Base-by-base conservation (phyloP, 2,329 filamentous ascomycete genomes). In the Seiridium cupressi region DNA sequence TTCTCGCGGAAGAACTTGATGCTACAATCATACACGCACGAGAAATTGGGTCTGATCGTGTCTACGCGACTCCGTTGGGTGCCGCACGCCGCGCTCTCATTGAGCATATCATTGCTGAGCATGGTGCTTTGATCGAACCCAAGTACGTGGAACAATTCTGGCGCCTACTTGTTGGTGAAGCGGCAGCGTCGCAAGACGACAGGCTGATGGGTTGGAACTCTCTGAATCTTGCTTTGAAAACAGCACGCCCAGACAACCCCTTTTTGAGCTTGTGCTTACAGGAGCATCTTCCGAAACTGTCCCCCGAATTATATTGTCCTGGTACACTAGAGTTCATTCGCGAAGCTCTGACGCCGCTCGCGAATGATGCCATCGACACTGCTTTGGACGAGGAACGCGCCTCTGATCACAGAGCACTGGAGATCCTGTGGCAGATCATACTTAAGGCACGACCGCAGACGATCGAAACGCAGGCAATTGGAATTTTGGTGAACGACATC, bases 351-450 rank as follows among this genome's bases (percentile, higher is more conserved):
- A 61, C 81, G 36, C 76, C 77, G 4, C 75, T 81, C 44, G 74
- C 85, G 4, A 78, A 79, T 40, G 76, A 81, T 40, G 65, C 69
- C 5, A 69, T 71, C 32, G 77, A 77, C 31, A 77, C 82, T 54
- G 69, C 80, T 26, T 73, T 86, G 31, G 81, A 84, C 59, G 81
- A 84, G 51, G 77, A 81, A 6, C 76, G 79, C n/a, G 75, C 79
- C 9, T 70, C 85, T 35, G 77, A 82, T 64, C 82, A 79, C 62
- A 83, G 74, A 64, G 84, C 77, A 34, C 79, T 84, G 48, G 90
- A 95, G 66, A 84, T 93, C 60, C 78, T 97, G n/a, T 97, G 93
- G 93, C 85, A 87, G 32, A 85, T 97, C 66, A 86, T 94, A 40
- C 77, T 96, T 57, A 88, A 84, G 13, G 87, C 90, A 1, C 85